Evolutionary conservation across 768 basidiomycete species (phyloP), one percentile per base, ranked within the genome.

Genomic region (Suillus placidus): DNA sequence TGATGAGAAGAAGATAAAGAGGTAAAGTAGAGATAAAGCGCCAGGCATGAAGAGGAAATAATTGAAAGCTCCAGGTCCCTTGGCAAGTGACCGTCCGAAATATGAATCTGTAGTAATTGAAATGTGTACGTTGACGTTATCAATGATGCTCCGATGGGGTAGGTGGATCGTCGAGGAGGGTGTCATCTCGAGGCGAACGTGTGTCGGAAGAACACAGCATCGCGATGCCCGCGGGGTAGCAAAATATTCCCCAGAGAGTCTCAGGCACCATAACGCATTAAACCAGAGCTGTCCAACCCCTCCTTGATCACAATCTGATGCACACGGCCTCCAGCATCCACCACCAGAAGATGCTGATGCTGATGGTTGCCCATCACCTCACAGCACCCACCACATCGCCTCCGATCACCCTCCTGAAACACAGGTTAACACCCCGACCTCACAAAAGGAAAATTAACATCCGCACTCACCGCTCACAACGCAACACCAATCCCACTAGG

Each of bases 401-500:
- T 30, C 26, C 9, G 2, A 40, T 60, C 58, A 42, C n/a, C n/a
- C n/a, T 8, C 23, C 58, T 60, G 38, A 60, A 60, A 60, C 38
- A 13, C 26, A 12, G 10, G 18, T 60, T 20, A 60, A 42, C 6
- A 42, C 32, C 32, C 32, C 38, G 49, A 51, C 58, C 57, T 42
- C 30, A 42, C 16, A 42, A 40, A 18, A 40, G 18, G 38, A 60
- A 58, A 40, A 40, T 6, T 10, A 60, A 23, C 40, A 2, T 18
- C 16, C 16, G 18, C 38, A 20, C 16, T 6, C 8, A 38, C 35
- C 56, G 38, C 38, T 58, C 38, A 58, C 57, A 60, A 37, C 42
- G 58, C 58, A 42, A 60, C 58, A 20, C 58, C 58, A 40, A 60
- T 30, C 18, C 58, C 58, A 8, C 58, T 60, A 20, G 58, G 58